Evolutionary conservation across 306 rosid species (phyloP), one percentile per base, ranked within the genome.

Genomic region (Luffa aegyptiaca): DNA sequence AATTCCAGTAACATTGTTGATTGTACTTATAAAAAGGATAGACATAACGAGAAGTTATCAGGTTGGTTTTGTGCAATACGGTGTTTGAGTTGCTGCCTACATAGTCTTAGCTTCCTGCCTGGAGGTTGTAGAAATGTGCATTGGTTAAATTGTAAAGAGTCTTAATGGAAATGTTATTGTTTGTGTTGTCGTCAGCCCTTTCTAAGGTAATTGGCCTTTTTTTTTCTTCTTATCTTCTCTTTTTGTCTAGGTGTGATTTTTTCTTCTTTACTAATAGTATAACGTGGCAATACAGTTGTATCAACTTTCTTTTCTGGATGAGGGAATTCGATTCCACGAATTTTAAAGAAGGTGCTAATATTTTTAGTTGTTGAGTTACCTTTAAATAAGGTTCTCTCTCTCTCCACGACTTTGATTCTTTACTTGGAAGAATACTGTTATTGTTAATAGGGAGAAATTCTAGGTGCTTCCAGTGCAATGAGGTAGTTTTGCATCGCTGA

Each of bases 1-100:
- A 74, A 84, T 85, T 78, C 73, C 81, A 80, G 71, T 88, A 88
- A 85, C 66, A 63, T 73, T 88, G 92, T 85, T 82, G 76, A 79
- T 79, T 79, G 75, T 63, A 64, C 75, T 71, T 85, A 80, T 84
- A 83, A 85, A 79, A 82, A 80, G 66, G 59, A 72, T 78, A 76
- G 58, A 45, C 59, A 73, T 72, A 72, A 73, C 21, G 20, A 73
- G 44, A 73, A 73, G 77, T 73, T 73, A 37, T 73, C 21, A 49
- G 77, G 59, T 49, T 73, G 42, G 42, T 70, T 31, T 36, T 18
- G 76, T 70, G 55, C 56, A 70, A 11, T 44, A 70, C 55, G 76
- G 52, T 66, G 74, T 44, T 16, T 64, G 45, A 42, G 36, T 70
- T 21, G 37, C 76, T 71, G 39, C 76, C 76, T 71, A 71, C 76